Conservation (phyloP, 2,329 filamentous ascomycete genomes). For the Penicillium sp. region DNA sequence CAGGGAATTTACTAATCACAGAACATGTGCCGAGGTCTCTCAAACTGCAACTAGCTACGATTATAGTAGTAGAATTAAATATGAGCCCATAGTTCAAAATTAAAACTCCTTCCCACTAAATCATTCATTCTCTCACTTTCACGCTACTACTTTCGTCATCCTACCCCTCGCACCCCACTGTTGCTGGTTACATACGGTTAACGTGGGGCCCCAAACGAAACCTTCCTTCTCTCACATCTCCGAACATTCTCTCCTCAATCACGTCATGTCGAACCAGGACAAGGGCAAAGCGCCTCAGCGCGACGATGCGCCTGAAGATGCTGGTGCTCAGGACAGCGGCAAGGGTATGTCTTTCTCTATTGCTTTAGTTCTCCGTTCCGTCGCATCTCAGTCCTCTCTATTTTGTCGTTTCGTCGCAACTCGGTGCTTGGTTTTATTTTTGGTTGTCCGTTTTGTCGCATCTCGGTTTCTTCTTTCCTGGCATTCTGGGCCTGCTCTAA, state of each 20-base stretch:
- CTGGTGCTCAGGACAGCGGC: slow-evolving; percentile 6
- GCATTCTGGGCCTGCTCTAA: no score
- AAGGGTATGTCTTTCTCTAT: slow-evolving; percentile 5
- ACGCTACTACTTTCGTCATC: neutral
- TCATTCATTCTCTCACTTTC: neutral
- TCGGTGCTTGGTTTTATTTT: no score
- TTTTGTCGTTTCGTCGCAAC: no score
- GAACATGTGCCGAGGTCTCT: neutral
- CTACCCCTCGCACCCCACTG: slow-evolving; percentile 11
- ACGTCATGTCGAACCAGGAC: slow-evolving; percentile 34
- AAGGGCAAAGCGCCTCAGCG: slow-evolving; percentile 32
- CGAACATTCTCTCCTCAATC: slow-evolving; percentile 5
- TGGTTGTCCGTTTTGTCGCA: no score
- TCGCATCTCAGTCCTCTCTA: no score
- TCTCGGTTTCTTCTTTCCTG: no score
- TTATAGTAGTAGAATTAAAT: neutral
- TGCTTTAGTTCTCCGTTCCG: neutral
- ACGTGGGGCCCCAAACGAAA: slow-evolving; percentile 30
- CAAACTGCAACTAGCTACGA: neutral
- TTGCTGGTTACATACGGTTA: slow-evolving; percentile 17
- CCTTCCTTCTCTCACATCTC: slow-evolving; percentile 15
- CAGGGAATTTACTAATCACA: slow-evolving; percentile 1
- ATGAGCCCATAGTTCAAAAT: neutral
- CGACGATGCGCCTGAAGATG: slow-evolving; percentile 10
- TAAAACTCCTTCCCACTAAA: neutral